Conservation (phyloP, 345 rosid genomes). For the Eucalyptus cladocalyx region DNA sequence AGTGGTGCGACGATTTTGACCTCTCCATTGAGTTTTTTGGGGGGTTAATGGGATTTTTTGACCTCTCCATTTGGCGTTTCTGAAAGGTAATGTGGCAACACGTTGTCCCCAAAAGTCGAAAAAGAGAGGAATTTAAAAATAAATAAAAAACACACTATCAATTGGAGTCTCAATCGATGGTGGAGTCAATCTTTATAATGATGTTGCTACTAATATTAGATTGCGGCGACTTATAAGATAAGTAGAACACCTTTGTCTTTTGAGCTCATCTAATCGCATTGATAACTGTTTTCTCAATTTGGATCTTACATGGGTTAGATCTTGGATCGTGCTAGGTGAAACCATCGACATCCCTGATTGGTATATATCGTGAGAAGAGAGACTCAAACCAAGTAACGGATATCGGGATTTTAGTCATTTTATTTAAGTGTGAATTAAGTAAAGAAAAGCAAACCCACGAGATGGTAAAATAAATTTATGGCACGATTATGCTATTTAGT, state of each 20-base stretch:
- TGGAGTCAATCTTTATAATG: not conserved
- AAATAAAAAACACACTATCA: too few species aligned
- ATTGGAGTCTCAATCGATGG: not conserved
- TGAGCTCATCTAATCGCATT: not conserved
- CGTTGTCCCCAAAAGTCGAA: not conserved
- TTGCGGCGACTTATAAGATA: not conserved
- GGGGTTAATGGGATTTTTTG: not conserved
- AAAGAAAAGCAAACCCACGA: not conserved
- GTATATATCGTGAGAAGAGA: not conserved
- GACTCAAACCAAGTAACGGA: not conserved
- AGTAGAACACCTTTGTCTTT: not conserved
- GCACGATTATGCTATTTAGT: not conserved
- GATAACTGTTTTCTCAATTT: not conserved
- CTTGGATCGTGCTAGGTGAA: too few species aligned
- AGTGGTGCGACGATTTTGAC: not conserved
- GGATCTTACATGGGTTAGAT: too few species aligned
- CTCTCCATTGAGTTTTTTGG: not conserved
- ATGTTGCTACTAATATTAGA: not conserved
- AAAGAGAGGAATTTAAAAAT: not conserved
- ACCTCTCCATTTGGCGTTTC: not conserved
- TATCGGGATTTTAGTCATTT: not conserved
- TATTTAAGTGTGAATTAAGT: not conserved
- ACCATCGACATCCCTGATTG: not conserved
- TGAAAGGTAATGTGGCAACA: not conserved
- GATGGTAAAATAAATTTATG: not conserved